A percentile compares a stretch with the other conserved stretches of the same genome.
Evolutionary conservation across 2,329 filamentous ascomycete genomes (phyloP).

Genomic region (Monosporascus sp.): DNA sequence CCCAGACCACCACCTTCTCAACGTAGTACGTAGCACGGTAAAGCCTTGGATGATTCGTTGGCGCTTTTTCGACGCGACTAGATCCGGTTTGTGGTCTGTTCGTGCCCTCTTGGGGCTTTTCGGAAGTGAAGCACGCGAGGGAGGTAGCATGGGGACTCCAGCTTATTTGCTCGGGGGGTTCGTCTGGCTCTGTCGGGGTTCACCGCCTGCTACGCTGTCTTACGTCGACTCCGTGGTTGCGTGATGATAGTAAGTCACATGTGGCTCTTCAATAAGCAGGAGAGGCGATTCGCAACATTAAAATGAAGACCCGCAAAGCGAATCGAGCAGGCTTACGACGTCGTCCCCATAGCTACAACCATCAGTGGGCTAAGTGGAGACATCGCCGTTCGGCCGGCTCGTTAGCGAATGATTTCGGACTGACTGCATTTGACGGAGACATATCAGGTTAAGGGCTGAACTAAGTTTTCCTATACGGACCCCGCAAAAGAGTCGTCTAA

Average conservation of each 20-base stretch:
- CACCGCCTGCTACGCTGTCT: too few species aligned
- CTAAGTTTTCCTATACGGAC: background rate
- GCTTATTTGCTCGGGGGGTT: background rate
- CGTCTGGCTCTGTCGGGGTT: background rate
- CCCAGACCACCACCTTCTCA: background rate
- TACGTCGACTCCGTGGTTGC: too few species aligned
- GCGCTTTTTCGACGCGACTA: background rate
- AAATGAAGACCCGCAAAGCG: too few species aligned
- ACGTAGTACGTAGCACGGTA: background rate
- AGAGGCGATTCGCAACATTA: too few species aligned
- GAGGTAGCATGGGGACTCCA: background rate
- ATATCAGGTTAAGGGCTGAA: background rate
- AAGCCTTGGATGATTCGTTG: background rate
- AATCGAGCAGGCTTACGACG: too few species aligned
- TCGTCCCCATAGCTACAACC: too few species aligned
- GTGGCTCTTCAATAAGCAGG: too few species aligned
- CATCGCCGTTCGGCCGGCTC: background rate
- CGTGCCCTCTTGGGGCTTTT: background rate
- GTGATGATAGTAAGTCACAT: too few species aligned
- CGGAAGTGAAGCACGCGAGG: background rate
- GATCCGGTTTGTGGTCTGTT: background rate
- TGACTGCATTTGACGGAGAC: background rate
- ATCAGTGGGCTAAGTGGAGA: background rate
- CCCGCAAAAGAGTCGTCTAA: background rate
- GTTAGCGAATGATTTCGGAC: background rate